These are phyloP conservation scores for Phyllostachys edulis DNA, from an alignment of 176 grass and related monocot genomes.

Conservation along the genomic window DNA sequence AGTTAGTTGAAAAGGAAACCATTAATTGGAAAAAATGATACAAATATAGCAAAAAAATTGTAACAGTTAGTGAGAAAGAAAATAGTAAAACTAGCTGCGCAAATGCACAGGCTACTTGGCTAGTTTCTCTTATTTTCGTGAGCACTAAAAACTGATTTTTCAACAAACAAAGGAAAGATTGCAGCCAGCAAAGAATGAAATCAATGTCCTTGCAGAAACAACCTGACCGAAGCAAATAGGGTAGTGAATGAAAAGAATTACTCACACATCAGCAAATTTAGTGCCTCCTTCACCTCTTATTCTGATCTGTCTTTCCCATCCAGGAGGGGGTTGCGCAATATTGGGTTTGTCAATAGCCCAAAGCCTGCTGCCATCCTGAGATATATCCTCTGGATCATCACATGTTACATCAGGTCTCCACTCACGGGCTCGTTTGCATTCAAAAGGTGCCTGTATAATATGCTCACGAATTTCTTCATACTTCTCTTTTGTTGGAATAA, in stretches of 20 bases:
- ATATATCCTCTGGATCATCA: conserved; percentile 81
- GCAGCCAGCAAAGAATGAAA: not conserved
- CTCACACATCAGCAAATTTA: conserved; percentile 96
- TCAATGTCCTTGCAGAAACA: conserved; percentile 16
- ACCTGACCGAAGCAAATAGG: conserved; percentile 8
- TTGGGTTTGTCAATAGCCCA: conserved; percentile 99
- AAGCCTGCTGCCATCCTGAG: conserved; percentile 88
- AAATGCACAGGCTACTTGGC: not conserved
- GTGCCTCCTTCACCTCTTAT: conserved; percentile 97
- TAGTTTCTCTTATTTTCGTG: conserved; percentile 1
- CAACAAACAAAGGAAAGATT: not conserved
- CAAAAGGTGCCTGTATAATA: conserved; percentile 81
- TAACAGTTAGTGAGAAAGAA: not conserved
- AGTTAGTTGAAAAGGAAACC: conserved; percentile 1
- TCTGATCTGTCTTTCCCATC: conserved; percentile 92
- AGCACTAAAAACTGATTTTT: not conserved
- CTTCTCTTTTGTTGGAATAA: conserved; percentile 92
- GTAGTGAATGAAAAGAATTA: conserved; percentile 25
- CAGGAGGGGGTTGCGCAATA: conserved; percentile 76
- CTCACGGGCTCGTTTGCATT: conserved; percentile 69
- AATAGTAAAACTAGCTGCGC: not conserved
- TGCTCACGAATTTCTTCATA: conserved; percentile 89
- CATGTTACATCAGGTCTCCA: conserved; percentile 78
- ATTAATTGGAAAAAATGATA: not conserved
- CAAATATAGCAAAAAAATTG: not conserved